Evolutionary conservation across 179 eudicot genomes (phyloP).

Genomic region (Beta lomatogona): DNA sequence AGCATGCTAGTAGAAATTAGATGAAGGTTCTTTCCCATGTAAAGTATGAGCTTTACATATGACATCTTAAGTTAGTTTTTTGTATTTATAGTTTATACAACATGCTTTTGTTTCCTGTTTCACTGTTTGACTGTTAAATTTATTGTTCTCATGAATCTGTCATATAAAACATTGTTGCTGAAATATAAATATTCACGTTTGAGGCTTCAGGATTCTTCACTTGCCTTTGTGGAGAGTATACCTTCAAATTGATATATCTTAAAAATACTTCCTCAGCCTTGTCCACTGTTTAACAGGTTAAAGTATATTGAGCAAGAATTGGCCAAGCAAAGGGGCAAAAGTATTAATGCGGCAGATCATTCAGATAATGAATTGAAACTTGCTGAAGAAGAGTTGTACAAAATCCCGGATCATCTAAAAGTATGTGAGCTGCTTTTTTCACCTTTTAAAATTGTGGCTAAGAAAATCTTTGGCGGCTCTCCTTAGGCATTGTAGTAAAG

Average conservation of each 20-base stretch:
- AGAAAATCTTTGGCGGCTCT: neutral
- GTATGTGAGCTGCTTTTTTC: slow-evolving; percentile 42
- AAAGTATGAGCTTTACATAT: neutral
- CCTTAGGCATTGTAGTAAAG: neutral
- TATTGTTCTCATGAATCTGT: neutral
- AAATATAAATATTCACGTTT: neutral
- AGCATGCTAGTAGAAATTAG: neutral
- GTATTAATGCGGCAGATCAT: slow-evolving; percentile 46
- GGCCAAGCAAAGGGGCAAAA: slow-evolving; percentile 89
- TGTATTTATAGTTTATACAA: too few species aligned
- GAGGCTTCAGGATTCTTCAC: neutral
- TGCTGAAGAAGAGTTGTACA: slow-evolving; percentile 91
- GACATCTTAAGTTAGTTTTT: too few species aligned
- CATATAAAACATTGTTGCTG: too few species aligned
- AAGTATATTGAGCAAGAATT: slow-evolving; percentile 91
- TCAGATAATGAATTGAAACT: slow-evolving; percentile 68
- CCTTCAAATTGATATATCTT: neutral
- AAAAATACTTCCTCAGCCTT: slow-evolving; percentile 7
- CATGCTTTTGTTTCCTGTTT: neutral
- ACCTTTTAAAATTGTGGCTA: neutral
- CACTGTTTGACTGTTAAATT: neutral
- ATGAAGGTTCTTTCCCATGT: neutral
- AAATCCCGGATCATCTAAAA: slow-evolving; percentile 93
- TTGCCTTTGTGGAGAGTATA: neutral
- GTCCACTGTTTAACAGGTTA: slow-evolving; percentile 52